phyloP scores from a whole-genome alignment of 139 green algal species.

The Chlorella sp. region DNA sequence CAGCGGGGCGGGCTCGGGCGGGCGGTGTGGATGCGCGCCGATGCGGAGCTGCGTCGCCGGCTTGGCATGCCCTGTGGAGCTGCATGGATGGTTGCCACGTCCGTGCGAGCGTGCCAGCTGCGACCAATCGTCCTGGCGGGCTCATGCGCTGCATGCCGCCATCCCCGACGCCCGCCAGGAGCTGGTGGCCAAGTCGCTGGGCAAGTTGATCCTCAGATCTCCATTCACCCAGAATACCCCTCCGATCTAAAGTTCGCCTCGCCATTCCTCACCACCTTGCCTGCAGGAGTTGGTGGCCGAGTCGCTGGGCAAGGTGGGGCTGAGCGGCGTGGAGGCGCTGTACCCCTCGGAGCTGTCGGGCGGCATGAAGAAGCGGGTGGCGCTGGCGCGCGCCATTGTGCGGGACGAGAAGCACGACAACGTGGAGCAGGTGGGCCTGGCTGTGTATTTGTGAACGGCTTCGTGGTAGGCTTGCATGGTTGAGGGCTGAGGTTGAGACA shows the following conservation, averaged over 20 bases:
- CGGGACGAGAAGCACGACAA: slow-evolving; percentile 47
- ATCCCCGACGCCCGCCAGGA: background rate
- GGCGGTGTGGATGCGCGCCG: too few species aligned
- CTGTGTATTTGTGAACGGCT: background rate
- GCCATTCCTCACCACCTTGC: background rate
- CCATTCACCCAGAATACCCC: too few species aligned
- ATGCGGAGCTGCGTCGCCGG: too few species aligned
- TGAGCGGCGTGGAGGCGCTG: slow-evolving; percentile 88
- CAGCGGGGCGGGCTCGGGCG: too few species aligned
- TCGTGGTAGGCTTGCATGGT: background rate
- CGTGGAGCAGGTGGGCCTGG: slow-evolving; percentile 52
- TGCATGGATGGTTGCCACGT: background rate
- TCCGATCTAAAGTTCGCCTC: background rate
- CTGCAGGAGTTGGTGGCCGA: slow-evolving; percentile 71
- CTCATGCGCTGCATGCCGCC: too few species aligned
- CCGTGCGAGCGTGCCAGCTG: background rate
- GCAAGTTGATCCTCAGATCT: background rate
- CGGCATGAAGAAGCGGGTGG: slow-evolving; percentile 99
- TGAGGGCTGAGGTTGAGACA: too few species aligned
- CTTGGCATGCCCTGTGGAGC: too few species aligned
- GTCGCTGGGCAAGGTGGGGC: slow-evolving; percentile 87
- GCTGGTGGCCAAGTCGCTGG: background rate
- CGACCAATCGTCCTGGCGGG: background rate
- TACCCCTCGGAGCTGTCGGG: slow-evolving; percentile 94
- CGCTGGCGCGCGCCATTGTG: slow-evolving; percentile 90